phyloP scores from a whole-genome alignment of 2,329 filamentous ascomycete genomes.

The Epichloe gansuensis region DNA sequence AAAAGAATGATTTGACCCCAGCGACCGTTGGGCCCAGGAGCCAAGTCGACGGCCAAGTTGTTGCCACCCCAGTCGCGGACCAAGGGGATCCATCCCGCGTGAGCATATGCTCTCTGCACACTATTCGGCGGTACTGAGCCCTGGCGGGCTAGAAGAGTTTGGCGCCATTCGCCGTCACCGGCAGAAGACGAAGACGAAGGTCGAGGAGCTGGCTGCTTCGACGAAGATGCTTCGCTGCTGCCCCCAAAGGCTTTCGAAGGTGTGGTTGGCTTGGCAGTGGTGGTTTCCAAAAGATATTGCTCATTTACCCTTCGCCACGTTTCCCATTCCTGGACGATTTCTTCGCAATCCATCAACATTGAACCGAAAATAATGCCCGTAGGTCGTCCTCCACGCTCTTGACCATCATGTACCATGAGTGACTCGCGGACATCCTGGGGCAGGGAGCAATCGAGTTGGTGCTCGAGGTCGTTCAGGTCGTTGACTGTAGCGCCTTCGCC shows the following conservation, averaged over 20 bases:
- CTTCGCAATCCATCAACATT: slow-evolving; percentile 96
- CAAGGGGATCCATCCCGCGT: slow-evolving; percentile 89
- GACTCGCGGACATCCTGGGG: slow-evolving; percentile 92
- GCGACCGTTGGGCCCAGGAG: slow-evolving; percentile 75
- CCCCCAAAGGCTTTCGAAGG: slow-evolving; percentile 63
- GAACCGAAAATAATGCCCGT: slow-evolving; percentile 87
- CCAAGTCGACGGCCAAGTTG: slow-evolving; percentile 86
- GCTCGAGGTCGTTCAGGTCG: slow-evolving; percentile 92
- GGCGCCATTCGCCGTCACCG: slow-evolving; percentile 57
- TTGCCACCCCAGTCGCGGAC: slow-evolving; percentile 98
- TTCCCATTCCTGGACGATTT: slow-evolving; percentile 95
- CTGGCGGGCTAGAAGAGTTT: slow-evolving; percentile 73
- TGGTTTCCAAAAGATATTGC: slow-evolving; percentile 61
- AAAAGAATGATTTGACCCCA: slow-evolving; percentile 98
- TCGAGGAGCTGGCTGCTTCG: slow-evolving; percentile 29
- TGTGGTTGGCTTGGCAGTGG: slow-evolving; percentile 45
- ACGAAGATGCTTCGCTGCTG: slow-evolving; percentile 55
- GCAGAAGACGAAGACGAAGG: slow-evolving; percentile 32
- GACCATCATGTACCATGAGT: slow-evolving; percentile 83
- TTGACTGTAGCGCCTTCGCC: slow-evolving; percentile 87
- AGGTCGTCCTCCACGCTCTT: slow-evolving; percentile 82
- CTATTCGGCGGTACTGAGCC: slow-evolving; percentile 77
- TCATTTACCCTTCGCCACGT: slow-evolving; percentile 93
- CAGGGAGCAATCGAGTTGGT: slow-evolving; percentile 86
- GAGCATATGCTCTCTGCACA: slow-evolving; percentile 85